Percentiles rank a stretch among this genome's conserved stretches.
These are phyloP conservation scores for Vicia faba DNA, from an alignment of 306 rosid genomes.

Conservation along the genomic window DNA sequence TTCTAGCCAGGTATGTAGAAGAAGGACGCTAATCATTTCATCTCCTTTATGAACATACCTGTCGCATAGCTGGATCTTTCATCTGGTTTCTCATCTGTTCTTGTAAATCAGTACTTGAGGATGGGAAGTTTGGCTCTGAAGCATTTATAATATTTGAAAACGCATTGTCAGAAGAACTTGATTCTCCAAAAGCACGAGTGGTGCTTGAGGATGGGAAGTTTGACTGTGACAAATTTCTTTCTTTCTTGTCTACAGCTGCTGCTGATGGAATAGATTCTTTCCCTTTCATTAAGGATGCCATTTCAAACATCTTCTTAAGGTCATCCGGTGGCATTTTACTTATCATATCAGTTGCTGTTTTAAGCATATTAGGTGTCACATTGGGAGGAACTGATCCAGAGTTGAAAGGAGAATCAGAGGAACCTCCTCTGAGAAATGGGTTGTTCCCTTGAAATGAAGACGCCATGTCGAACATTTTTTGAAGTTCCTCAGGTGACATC, in stretches of 20 bases:
- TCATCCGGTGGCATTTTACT: slow-evolving; percentile 81
- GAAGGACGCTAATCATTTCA: neutral
- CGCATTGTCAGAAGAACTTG: slow-evolving; percentile 48
- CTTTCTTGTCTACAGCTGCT: slow-evolving; percentile 40
- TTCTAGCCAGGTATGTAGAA: slow-evolving; percentile 22
- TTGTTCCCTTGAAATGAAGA: slow-evolving; percentile 68
- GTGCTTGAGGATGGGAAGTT: slow-evolving; percentile 48
- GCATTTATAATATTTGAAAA: slow-evolving; percentile 54
- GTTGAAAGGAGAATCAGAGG: slow-evolving; percentile 50
- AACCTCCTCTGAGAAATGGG: slow-evolving; percentile 50
- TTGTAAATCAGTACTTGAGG: slow-evolving; percentile 74
- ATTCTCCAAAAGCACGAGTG: slow-evolving; percentile 48
- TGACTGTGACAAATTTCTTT: slow-evolving; percentile 43
- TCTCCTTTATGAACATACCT: slow-evolving; percentile 59
- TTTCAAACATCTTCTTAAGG: slow-evolving; percentile 85
- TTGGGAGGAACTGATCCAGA: slow-evolving; percentile 65
- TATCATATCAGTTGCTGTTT: slow-evolving; percentile 84
- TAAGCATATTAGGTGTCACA: slow-evolving; percentile 80
- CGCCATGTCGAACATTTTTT: slow-evolving; percentile 77
- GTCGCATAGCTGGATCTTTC: slow-evolving; percentile 92
- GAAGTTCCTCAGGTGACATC: slow-evolving; percentile 87
- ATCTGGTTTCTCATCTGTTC: slow-evolving; percentile 96
- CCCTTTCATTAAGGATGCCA: slow-evolving; percentile 71
- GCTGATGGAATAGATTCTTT: slow-evolving; percentile 50
- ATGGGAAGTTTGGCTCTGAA: slow-evolving; percentile 63